A percentile compares a stretch with the other conserved stretches of the same genome.
phyloP scores from a whole-genome alignment of 2,329 filamentous ascomycete species.

The Elsinoe necatrix region DNA sequence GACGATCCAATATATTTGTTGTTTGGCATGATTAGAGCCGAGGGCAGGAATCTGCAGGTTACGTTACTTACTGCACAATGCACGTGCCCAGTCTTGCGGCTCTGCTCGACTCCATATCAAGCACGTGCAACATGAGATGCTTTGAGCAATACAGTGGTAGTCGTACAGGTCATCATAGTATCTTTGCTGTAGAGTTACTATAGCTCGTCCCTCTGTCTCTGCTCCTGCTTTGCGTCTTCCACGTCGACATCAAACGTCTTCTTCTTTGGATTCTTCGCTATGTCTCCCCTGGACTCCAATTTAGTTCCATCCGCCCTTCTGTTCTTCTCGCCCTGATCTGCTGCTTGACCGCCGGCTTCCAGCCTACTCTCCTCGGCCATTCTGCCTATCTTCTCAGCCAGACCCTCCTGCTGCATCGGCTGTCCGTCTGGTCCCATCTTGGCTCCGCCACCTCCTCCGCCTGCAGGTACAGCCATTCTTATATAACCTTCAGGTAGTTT shows the following conservation, averaged over 20 bases:
- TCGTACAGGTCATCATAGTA: conserved; percentile 3
- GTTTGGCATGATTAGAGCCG: background rate
- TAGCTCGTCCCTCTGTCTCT: conserved; percentile 9
- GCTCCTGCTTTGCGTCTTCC: conserved; percentile 27
- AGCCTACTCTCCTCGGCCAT: conserved; percentile 35
- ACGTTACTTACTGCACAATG: too few species aligned
- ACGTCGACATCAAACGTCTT: conserved; percentile 50
- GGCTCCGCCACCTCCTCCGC: conserved; percentile 44
- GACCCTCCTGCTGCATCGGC: conserved; percentile 27
- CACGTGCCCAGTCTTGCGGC: background rate
- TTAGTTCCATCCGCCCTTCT: conserved; percentile 39
- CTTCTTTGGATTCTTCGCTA: conserved; percentile 50
- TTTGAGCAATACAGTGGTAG: background rate
- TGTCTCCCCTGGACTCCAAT: conserved; percentile 30
- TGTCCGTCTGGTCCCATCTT: conserved; percentile 27
- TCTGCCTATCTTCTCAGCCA: conserved; percentile 35
- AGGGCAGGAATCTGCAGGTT: background rate
- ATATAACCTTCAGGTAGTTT: conserved; percentile 25
- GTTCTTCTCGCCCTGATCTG: conserved; percentile 21
- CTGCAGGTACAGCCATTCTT: conserved; percentile 35
- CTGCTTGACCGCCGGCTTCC: conserved; percentile 19
- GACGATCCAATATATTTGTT: background rate
- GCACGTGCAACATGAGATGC: background rate
- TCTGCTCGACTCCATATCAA: background rate
- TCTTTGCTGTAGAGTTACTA: background rate